Conservation (phyloP, 495 filamentous ascomycete species). For the Hypomontagnella monticulosa region DNA sequence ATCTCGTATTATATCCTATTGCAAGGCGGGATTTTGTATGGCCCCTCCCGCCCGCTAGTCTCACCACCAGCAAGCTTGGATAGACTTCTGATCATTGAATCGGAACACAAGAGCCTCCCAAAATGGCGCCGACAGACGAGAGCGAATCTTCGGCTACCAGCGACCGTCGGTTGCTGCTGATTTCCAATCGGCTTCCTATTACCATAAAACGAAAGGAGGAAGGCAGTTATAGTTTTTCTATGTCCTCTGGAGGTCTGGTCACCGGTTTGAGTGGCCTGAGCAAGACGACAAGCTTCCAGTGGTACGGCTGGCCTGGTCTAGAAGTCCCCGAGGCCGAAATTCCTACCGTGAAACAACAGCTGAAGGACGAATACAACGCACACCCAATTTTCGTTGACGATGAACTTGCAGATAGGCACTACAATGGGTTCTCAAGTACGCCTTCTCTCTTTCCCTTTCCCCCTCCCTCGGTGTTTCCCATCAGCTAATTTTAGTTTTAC, state of each 20-base stretch:
- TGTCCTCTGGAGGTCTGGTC: conserved; percentile 95
- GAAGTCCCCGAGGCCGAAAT: conserved; percentile 80
- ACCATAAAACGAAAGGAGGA: conserved; percentile 92
- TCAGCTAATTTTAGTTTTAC: conserved; percentile 2
- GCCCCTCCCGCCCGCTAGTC: neutral
- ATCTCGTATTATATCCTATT: neutral
- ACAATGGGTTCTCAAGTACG: conserved; percentile 87
- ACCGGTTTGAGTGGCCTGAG: conserved; percentile 88
- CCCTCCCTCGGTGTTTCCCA: neutral
- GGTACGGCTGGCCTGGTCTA: conserved; percentile 97
- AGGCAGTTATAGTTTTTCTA: conserved; percentile 81
- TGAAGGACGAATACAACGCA: conserved; percentile 77
- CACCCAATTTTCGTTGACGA: conserved; percentile 82
- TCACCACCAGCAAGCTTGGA: neutral
- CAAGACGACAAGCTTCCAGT: conserved; percentile 91
- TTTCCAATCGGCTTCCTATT: conserved; percentile 94
- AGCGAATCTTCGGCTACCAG: conserved; percentile 37
- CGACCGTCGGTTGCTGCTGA: conserved; percentile 72
- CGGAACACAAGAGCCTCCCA: neutral
- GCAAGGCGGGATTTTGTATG: neutral
- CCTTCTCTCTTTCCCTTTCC: neutral
- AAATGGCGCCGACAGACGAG: conserved; percentile 39
- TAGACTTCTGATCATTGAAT: neutral
- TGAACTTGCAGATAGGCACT: conserved; percentile 80
- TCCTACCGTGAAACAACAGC: conserved; percentile 68